Conservation (phyloP, 805 yeast genomes). For the Metschnikowia dekortorum region DNA sequence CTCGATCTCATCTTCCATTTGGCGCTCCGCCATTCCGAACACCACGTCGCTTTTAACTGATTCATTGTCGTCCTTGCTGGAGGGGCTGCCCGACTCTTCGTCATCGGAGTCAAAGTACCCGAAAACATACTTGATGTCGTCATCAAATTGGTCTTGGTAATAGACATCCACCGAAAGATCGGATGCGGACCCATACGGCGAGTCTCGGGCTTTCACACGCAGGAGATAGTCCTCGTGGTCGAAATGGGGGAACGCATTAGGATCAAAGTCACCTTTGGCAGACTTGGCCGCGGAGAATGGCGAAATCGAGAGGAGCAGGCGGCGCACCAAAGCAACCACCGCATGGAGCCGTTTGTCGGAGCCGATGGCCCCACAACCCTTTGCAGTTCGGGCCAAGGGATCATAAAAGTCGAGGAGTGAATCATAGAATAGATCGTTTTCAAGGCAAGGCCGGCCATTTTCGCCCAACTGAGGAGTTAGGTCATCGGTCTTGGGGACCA, state of each 20-base stretch:
- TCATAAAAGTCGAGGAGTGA: constrained; percentile 58
- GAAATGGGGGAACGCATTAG: constrained; percentile 9
- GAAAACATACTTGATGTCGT: constrained; percentile 59
- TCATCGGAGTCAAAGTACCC: constrained; percentile 43
- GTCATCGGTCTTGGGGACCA: neutral
- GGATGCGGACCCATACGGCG: constrained; percentile 11
- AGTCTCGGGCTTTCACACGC: constrained; percentile 7
- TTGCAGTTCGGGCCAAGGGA: constrained; percentile 57
- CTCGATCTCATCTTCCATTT: constrained; percentile 30
- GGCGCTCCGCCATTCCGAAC: constrained; percentile 18
- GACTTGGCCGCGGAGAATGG: neutral
- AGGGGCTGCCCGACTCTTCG: constrained; percentile 5
- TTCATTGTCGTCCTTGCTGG: constrained; percentile 6
- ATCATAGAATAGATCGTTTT: constrained; percentile 57
- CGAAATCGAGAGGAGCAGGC: constrained; percentile 21
- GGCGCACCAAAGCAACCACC: constrained; percentile 43
- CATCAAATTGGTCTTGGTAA: constrained; percentile 62
- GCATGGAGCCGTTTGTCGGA: constrained; percentile 57
- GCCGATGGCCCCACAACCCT: constrained; percentile 55
- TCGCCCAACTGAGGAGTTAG: neutral
- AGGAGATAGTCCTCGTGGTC: constrained; percentile 9
- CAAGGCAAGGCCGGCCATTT: constrained; percentile 9
- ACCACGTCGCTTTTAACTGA: constrained; percentile 8
- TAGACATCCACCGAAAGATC: constrained; percentile 53
- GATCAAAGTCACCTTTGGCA: neutral